Evolutionary conservation across 176 grass and related monocot genomes (phyloP), one percentile per base, ranked within the genome.

Genomic region (Cenchrus americanus): DNA sequence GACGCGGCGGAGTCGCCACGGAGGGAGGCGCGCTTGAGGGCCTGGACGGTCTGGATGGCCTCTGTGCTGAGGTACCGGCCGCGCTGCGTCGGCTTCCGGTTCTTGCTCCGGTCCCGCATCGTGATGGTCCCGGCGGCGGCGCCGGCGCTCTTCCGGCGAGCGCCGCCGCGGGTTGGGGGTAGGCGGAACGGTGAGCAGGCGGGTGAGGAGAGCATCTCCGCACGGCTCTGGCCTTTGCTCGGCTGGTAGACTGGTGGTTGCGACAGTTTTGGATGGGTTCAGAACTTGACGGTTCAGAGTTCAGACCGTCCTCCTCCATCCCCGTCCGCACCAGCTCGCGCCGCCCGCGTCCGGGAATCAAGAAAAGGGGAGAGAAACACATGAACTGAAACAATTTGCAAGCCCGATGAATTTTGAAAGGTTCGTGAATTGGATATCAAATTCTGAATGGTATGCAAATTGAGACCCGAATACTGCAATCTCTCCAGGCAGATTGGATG

Each of bases 11-110:
- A n/a, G 44, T 10, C 49, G 50, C 74, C 62, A 21, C 69, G 65
- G 62, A 81, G 54, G 51, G 68, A 22, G 71, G 84, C 76, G 27
- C 92, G 92, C 78, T 94, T 97, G 43, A 94, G 86, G 48, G 92
- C 89, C 77, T 94, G 95, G 66, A 94, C 95, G 26, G 80, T 88
- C 71, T 91, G 92, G 60, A 97, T 93, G 71, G 92, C 95, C 78
- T 97, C 95, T 14, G 60, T 91, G 82, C 95, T 97, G 67, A 98
- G 92, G 95, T 98, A 94, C 48, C 95, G 92, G 4, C 95, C 95
- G 10, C 92, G 88, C 79, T 95, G 92, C 17, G 86, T 93, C 34
- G 92, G 95, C 79, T 93, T 94, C 24, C 90, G 82, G 76, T 95
- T 98, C 88, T 98, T 98, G 90, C 92, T 88, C 62, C 92, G 82